These are phyloP conservation scores for Croton laevigatus DNA, from an alignment of 441 rosid species.

Conservation along the genomic window DNA sequence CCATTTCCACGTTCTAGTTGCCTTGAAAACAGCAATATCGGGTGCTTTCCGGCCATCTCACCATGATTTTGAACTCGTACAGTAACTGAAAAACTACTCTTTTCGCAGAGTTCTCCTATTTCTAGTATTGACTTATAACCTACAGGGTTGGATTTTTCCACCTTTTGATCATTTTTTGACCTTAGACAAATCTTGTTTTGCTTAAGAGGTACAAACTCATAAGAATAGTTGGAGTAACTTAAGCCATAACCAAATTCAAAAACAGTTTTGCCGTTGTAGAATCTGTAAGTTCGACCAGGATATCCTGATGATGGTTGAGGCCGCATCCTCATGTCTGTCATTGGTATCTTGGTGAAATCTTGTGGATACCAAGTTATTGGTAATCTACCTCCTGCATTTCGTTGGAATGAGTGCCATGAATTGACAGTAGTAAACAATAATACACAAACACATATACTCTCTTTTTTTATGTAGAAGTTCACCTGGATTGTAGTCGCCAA, in stretches of 20 bases:
- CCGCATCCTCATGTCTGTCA: constrained; percentile 94
- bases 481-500: constrained; percentile 82
- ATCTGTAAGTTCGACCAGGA: constrained; percentile 87
- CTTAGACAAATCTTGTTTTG: constrained; percentile 34
- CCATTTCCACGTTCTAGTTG: constrained; percentile 32
- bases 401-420: background rate
- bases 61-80: constrained; percentile 61
- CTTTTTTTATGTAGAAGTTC: background rate
- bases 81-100: constrained; percentile 39
- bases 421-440: background rate
- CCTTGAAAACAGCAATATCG: constrained; percentile 59
- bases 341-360: constrained; percentile 52
- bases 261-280: constrained; percentile 60
- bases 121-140: constrained; percentile 40
- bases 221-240: constrained; percentile 64
- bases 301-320: constrained; percentile 53
- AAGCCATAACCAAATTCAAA: constrained; percentile 74
- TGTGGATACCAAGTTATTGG: constrained; percentile 91
- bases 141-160: constrained; percentile 23
- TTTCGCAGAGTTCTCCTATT: constrained; percentile 42
- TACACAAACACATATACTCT: no score
- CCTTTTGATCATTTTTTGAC: constrained; percentile 10
- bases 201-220: constrained; percentile 33
- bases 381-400: constrained; percentile 61
- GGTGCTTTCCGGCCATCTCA: constrained; percentile 69